Evolutionary conservation across 106 monocot genomes (phyloP).

Genomic region (Dendrobium chrysotoxum): DNA sequence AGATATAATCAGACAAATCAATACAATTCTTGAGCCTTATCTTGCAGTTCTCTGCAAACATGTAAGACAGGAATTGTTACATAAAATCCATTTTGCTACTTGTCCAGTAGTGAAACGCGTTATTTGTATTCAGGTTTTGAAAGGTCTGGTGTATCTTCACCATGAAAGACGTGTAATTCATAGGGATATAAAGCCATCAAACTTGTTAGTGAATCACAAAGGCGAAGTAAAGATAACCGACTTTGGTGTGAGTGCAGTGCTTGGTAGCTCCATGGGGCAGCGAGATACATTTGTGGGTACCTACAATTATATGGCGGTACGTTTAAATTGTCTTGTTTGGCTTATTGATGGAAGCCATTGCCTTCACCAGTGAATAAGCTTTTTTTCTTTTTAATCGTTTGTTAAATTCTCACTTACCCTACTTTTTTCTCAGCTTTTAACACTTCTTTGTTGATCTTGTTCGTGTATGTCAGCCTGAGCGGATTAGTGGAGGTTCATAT

Average conservation of each 20-base stretch:
- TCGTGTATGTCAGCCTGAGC: conserved; percentile 54
- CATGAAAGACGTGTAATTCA: conserved; percentile 91
- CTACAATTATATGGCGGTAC: conserved; percentile 87
- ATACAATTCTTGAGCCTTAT: conserved; percentile 94
- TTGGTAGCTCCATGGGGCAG: conserved; percentile 86
- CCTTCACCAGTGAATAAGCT: no score
- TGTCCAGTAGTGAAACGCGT: conserved; percentile 3
- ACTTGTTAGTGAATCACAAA: conserved; percentile 75
- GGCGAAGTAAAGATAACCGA: conserved; percentile 91
- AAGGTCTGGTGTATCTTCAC: conserved; percentile 87
- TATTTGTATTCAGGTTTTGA: conserved; percentile 52
- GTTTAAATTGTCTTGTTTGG: conserved; percentile 13
- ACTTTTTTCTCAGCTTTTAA: no score
- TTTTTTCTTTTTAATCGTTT: no score
- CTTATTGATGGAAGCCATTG: background rate
- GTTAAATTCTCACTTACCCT: no score
- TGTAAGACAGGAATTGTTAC: conserved; percentile 11
- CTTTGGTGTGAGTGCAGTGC: conserved; percentile 90
- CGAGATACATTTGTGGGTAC: conserved; percentile 97
- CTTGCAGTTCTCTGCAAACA: conserved; percentile 93
- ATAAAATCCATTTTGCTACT: background rate
- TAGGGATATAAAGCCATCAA: conserved; percentile 90
- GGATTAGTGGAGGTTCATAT: conserved; percentile 83
- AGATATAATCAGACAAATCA: conserved; percentile 81
- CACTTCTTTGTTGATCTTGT: no score